Base-by-base conservation (phyloP, 257 asterid species). In the Solanum bulbocastanum region DNA sequence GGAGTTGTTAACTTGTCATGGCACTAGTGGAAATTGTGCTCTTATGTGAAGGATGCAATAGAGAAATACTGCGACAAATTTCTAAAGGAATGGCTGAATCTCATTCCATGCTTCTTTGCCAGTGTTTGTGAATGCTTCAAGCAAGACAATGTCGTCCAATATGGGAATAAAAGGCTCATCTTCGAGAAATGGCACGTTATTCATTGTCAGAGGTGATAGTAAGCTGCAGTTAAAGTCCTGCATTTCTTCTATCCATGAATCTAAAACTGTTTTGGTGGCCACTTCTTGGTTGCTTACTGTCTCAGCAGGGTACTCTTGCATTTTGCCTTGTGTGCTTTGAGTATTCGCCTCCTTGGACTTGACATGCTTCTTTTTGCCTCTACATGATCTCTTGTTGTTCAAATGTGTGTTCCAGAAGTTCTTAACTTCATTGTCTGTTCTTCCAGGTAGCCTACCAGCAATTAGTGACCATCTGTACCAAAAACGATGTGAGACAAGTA, bases 391-490 rank as follows among this genome's bases (percentile, higher is more conserved):
- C 93, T 92, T 93, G 90, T 89, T 92, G 91, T 90, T 91, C 94
- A 93, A 91, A 92, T 93, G 94, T 52, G 96, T 93, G 89, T 93
- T 93, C 95, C 95, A 93, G 66, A 92, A 93, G 86, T 93, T 93
- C 60, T 91, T 93, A 4, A 92, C 94, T 86, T 93, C 96, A 68
- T 93, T 93, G 86, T 93, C 96, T 6, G 96, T 93, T 83, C 96
- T 93, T 2, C 96, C 96, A 0, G 96, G 96, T 8, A 93, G 92
- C 83, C 94, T 86, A 5, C 95, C 95, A 14, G 95, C 95, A 39
- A 93, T 93, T 88, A 93, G 87, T 32, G 95, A 91, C 95, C 95
- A 93, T 40, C 95, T 93, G 85, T 35, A 9, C 23, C 22, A 11
- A 7, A 5, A 14, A 42, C 60, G 16, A 78, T 56, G 83, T 69